Conservation (phyloP, 148 eudicot species). For the Rhododendron kiyosumense region DNA sequence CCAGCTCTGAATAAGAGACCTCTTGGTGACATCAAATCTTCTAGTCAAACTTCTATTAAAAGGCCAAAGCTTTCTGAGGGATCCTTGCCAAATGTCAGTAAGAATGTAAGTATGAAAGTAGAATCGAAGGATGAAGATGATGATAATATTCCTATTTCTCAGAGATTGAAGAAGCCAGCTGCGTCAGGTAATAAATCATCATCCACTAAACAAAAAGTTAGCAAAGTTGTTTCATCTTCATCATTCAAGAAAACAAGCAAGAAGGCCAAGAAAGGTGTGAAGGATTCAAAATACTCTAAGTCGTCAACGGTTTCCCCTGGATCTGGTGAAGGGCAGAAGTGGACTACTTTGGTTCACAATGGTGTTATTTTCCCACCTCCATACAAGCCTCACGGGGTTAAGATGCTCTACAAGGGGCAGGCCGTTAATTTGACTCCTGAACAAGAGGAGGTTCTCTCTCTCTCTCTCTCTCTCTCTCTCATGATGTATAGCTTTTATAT, state of each 20-base stretch:
- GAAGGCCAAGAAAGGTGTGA: conserved; percentile 56
- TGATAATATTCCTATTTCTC: conserved; percentile 66
- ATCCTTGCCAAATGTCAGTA: conserved; percentile 38
- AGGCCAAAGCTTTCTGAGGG: conserved; percentile 54
- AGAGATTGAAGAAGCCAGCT: conserved; percentile 59
- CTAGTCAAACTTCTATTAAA: conserved; percentile 52
- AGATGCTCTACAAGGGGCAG: conserved; percentile 80
- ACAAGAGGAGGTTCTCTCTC: conserved; percentile 80
- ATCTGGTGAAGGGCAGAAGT: conserved; percentile 98
- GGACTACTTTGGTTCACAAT: conserved; percentile 86
- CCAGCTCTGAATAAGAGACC: conserved; percentile 58
- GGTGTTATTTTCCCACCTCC: conserved; percentile 97
- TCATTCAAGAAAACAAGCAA: conserved; percentile 41
- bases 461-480: conserved; percentile 9
- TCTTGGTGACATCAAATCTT: conserved; percentile 30
- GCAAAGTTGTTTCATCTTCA: conserved; percentile 45
- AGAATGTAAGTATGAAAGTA: conserved; percentile 44
- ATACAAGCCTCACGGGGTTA: conserved; percentile 84
- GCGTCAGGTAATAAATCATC: conserved; percentile 44
- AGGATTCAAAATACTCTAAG: conserved; percentile 56
- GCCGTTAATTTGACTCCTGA: conserved; percentile 82
- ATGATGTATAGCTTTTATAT: not conserved
- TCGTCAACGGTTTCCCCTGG: conserved; percentile 70
- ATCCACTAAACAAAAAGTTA: conserved; percentile 33
- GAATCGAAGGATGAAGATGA: conserved; percentile 45